Base-by-base conservation (phyloP, 768 basidiomycete species). In the Boletellus ananas region DNA sequence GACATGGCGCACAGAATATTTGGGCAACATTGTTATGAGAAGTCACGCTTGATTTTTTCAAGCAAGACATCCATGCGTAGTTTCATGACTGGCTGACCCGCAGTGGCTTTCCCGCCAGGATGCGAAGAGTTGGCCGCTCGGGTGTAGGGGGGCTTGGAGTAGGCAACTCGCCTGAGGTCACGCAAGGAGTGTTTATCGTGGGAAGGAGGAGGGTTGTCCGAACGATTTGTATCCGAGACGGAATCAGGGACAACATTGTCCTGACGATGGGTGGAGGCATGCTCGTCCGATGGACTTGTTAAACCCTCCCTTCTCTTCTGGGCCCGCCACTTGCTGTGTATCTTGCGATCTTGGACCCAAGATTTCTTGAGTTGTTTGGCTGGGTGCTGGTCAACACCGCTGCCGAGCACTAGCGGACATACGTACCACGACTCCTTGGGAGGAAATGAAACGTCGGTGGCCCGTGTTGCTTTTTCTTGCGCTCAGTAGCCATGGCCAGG, bases 1-100 rank as follows among this genome's bases (percentile, higher is more conserved):
- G 10, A 50, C 39, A 36, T 25, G 25, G 49, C 60, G 11, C 23
- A 49, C 52, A n/a, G 17, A 20, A 46, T 20, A 9, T 27, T 11
- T 25, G 23, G 23, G 4, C 23, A 25, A 25, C 34, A 47, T 50
- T 31, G 40, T 65, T 64, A 81, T 47, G 70, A 61, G 34, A 70
- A 64, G 59, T 84, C 78, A 42, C 77, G 79, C 66, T 89, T 87
- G 57, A 95, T 93, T 69, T 86, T 85, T 66, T 91, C 89, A 50
- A 95, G 77, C 76, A 95, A 76, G 25, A 80, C 84, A 54, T 83
- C 81, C 90, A 95, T 94, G 43, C 91, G 83, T 43, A 87, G 69
- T 60, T 85, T 87, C 92, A 95, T 94, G 62, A 80, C 75, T n/a
- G 82, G 82, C 58, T 83, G 81, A 4, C 79, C 72, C 25, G 66